Evolutionary conservation across 2,329 filamentous ascomycete species (phyloP), one percentile per base, ranked within the genome.

Genomic region (Penicillium sp.): DNA sequence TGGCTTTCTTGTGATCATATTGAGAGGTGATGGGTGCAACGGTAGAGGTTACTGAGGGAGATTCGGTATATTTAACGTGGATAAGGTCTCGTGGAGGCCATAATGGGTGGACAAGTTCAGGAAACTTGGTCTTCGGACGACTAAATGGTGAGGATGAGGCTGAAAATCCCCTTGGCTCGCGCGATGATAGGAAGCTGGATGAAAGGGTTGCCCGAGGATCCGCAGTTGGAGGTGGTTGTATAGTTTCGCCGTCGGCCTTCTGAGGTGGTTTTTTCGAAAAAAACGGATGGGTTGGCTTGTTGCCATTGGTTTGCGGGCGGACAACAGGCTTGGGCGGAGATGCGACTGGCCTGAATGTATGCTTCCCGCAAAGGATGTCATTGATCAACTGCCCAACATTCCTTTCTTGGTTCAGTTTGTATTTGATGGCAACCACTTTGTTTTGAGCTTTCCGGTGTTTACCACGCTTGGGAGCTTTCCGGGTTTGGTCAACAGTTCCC

Each of bases 231-330:
- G 2, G 14, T 14, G 14, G n/a, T 19, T 13, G 27, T 46, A 16
- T n/a, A 43, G 7, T 21, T 11, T 50, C 43, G 14, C 26, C 9
- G 5, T 64, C 60, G 0, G 56, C 5, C 22, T 66, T 68, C 27
- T 58, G 71, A 8, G 78, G 71, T 7, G 78, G 22, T 63, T 87
- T 89, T 6, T 82, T 84, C 16, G 81, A 68, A 67, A 92, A 92
- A 68, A 92, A 90, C 0, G 89, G 89, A 73, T 92, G 87, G 0
- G 84, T 82, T 1, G 78, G 64, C 65, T 83, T 86, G 7, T 69
- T 64, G 21, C 16, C 26, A 31, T 54, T 60, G 27, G 22, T 16
- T 24, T 46, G 33, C 9, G 55, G 52, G 22, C 21, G 19, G 3
- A 13, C 55, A 61, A 70, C 35, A 60, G 65, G 57, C 55, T 61